Conservation (phyloP, 2,329 filamentous ascomycete species). For the Knoxdaviesia capensis region DNA sequence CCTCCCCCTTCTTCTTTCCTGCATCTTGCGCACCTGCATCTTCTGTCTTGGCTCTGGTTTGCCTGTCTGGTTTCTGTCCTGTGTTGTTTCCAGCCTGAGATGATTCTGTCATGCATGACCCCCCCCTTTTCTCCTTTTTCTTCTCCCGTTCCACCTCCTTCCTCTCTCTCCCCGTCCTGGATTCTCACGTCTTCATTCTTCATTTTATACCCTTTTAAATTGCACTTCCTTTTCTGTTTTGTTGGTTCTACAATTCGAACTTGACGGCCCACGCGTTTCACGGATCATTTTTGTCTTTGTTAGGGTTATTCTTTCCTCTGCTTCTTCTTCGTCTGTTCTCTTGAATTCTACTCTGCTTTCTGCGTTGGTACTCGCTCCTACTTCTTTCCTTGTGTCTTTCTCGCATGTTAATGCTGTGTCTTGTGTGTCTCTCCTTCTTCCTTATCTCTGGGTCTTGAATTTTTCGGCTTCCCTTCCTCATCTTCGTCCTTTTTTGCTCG, state of each 20-base stretch:
- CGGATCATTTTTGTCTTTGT: too few species aligned
- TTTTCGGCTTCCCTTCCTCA: slow-evolving; percentile 1
- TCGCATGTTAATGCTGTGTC: too few species aligned
- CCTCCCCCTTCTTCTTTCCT: slow-evolving; percentile 1
- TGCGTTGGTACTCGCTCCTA: too few species aligned
- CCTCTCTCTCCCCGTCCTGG: neutral
- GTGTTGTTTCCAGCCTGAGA: neutral
- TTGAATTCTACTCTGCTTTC: too few species aligned
- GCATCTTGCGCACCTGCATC: neutral
- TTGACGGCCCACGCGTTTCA: neutral
- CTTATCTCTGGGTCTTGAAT: slow-evolving; percentile 1
- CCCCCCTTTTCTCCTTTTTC: neutral
- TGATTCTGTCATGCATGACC: neutral
- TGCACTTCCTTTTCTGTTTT: slow-evolving; percentile 3
- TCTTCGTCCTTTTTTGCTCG: neutral
- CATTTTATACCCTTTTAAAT: slow-evolving; percentile 4
- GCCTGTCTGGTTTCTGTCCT: slow-evolving; percentile 1
- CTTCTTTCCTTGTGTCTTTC: too few species aligned
- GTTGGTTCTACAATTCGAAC: slow-evolving; percentile 1
- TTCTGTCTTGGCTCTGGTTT: slow-evolving; percentile 2
- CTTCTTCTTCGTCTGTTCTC: too few species aligned
- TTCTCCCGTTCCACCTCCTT: neutral
- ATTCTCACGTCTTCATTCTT: neutral
- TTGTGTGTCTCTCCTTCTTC: slow-evolving; percentile 4
- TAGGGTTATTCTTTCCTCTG: too few species aligned